Evolutionary conservation across 2,329 filamentous ascomycete genomes (phyloP), one percentile per base, ranked within the genome.

Genomic region (Penicillium sp.): DNA sequence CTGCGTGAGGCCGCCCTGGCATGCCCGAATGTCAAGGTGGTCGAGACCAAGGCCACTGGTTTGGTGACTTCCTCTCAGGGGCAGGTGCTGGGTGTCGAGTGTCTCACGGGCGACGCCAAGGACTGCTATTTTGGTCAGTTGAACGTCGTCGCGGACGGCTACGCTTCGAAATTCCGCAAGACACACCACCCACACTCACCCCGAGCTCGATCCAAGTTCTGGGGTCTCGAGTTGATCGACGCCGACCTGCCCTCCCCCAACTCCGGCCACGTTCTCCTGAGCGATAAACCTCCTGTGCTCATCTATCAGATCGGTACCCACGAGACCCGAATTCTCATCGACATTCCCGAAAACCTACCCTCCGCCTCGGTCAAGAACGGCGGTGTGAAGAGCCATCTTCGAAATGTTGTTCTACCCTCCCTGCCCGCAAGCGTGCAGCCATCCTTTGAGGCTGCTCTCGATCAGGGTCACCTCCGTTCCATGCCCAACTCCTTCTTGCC

Each of bases 401-500:
- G 79, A 51, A 88, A 91, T 57, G 78, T 84, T 3, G 87, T 95
- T 11, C 73, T 96, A 1, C 90, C 91, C 0, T 78, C 81, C 0
- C 77, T 98, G 1, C 93, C 93, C 0, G 67, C 78, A 18, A 74
- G 76, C 45, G 80, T 95, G 1, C 86, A 80, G 49, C 85, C 89
- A 0, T 81, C 83, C 4, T 90, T 95, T 68, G 73, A 77, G 55
- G 80, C 77, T 33, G 93, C 93, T 2, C 75, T 98, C 8, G 87
- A 86, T 42, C 81, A 84, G 55, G 86, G 87, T 60, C 83, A 83
- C 57, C 81, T 96, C 51, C 84, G 89, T 12, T 88, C 83, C 59
- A 98, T 98, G 93, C 93, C 93, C 45, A 98, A 97, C 72, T 91
- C 86, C 52, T 98, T 87, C 77, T 81, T 98, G 2, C 90, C 93